Evolutionary conservation across 345 rosid species (phyloP).

Genomic region (Gossypium bickii): DNA sequence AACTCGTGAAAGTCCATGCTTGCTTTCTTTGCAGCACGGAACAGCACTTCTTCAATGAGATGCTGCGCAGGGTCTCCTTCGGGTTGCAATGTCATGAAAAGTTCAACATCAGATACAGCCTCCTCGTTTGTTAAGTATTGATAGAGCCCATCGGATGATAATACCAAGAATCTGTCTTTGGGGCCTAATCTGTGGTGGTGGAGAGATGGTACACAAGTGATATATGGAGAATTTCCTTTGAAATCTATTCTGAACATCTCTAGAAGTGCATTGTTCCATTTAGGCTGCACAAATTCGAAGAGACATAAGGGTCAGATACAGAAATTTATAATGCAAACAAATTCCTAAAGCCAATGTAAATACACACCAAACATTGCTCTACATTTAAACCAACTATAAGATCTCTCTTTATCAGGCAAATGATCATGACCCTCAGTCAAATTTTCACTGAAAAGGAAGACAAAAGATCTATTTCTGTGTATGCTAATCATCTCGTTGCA

Average conservation of each 20-base stretch:
- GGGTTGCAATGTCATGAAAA: conserved; percentile 77
- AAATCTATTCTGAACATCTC: conserved; percentile 93
- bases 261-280: conserved; percentile 85
- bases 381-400: neutral
- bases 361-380: neutral
- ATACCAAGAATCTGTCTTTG: conserved; percentile 73
- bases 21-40: conserved; percentile 97
- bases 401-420: conserved; percentile 9
- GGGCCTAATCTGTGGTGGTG: conserved; percentile 78
- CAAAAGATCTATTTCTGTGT: neutral
- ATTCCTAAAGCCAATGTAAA: neutral
- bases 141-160: conserved; percentile 90
- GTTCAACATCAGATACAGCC: conserved; percentile 82
- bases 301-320: conserved; percentile 4
- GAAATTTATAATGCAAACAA: neutral
- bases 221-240: conserved; percentile 73
- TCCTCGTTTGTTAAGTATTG: conserved; percentile 94
- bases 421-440: neutral
- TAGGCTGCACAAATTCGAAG: conserved; percentile 50
- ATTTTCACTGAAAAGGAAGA: neutral
- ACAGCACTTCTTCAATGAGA: conserved; percentile 77
- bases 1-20: conserved; percentile 90
- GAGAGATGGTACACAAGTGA: conserved; percentile 67
- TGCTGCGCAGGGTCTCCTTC: conserved; percentile 99
- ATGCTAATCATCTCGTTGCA: conserved; percentile 2